Evolutionary conservation across 2,329 filamentous ascomycete species (phyloP).

Genomic region (Penicillium hordei): DNA sequence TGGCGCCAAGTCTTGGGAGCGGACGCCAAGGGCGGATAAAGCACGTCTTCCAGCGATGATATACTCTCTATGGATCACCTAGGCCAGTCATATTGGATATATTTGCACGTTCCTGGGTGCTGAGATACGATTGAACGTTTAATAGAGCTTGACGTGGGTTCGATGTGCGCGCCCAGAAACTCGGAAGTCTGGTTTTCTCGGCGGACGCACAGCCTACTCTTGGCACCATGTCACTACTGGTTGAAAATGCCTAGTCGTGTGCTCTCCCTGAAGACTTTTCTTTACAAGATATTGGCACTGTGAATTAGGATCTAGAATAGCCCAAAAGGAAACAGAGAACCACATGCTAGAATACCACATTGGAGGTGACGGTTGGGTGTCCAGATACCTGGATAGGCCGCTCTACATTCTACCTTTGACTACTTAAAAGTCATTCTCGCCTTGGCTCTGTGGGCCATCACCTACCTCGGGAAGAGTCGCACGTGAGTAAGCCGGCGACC

Average conservation of each 20-base stretch:
- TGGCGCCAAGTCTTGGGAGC: conserved; percentile 7
- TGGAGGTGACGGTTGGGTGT: neutral
- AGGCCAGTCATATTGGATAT: neutral
- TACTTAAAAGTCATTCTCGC: neutral
- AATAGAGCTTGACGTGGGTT: conserved; percentile 3
- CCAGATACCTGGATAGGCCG: conserved; percentile 5
- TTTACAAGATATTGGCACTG: neutral
- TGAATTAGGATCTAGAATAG: conserved; percentile 24
- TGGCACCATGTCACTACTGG: conserved; percentile 1
- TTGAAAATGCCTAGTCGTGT: neutral
- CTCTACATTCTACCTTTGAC: neutral
- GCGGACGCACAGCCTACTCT: conserved; percentile 6
- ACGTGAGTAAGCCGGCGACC: neutral
- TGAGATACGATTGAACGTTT: conserved; percentile 6
- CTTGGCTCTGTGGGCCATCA: neutral
- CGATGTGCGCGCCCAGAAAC: conserved; percentile 3
- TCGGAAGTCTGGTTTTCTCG: conserved; percentile 8
- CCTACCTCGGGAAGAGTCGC: neutral
- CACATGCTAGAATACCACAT: neutral
- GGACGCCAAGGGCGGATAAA: conserved; percentile 15
- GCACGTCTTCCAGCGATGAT: neutral
- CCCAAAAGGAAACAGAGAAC: conserved; percentile 9
- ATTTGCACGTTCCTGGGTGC: conserved; percentile 4
- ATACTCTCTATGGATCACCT: neutral
- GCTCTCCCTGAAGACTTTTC: neutral